Evolutionary conservation across 164 flowering plant species (phyloP).

Genomic region (Liquidambar formosana): DNA sequence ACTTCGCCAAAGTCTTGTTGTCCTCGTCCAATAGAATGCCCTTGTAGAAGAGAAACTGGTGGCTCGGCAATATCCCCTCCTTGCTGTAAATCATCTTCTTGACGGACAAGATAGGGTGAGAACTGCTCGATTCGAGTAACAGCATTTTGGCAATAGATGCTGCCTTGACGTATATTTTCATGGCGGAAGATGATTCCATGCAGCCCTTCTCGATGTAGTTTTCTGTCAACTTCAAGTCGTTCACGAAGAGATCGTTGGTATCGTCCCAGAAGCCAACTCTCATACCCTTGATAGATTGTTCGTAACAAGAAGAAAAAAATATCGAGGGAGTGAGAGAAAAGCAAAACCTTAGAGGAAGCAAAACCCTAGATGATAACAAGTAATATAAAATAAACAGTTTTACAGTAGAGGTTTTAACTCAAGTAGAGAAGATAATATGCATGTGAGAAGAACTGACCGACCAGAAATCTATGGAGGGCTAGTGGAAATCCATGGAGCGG

Average conservation of each 20-base stretch:
- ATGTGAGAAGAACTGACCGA: too few relatives aligned
- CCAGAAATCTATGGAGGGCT: too few relatives aligned
- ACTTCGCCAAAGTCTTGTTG: background rate
- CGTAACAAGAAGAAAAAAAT: too few relatives aligned
- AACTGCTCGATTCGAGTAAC: background rate
- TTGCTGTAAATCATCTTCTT: background rate
- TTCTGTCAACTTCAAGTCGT: background rate
- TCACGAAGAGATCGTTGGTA: background rate
- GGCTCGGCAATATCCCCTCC: background rate
- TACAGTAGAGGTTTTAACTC: too few relatives aligned
- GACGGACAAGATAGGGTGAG: background rate
- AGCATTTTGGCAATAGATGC: background rate
- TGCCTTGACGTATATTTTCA: background rate
- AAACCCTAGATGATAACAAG: too few relatives aligned
- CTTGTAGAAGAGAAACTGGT: background rate
- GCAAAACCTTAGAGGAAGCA: too few relatives aligned
- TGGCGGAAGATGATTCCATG: background rate
- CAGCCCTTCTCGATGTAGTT: background rate
- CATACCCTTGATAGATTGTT: background rate
- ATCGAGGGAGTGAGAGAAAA: too few relatives aligned
- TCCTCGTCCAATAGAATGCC: background rate
- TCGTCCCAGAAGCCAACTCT: conserved; percentile 1
- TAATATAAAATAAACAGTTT: too few relatives aligned
- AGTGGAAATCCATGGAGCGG: too few relatives aligned
- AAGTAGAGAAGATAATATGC: too few relatives aligned